phyloP scores from a whole-genome alignment of 768 basidiomycete genomes.

The Candolleomyces eurysporus region DNA sequence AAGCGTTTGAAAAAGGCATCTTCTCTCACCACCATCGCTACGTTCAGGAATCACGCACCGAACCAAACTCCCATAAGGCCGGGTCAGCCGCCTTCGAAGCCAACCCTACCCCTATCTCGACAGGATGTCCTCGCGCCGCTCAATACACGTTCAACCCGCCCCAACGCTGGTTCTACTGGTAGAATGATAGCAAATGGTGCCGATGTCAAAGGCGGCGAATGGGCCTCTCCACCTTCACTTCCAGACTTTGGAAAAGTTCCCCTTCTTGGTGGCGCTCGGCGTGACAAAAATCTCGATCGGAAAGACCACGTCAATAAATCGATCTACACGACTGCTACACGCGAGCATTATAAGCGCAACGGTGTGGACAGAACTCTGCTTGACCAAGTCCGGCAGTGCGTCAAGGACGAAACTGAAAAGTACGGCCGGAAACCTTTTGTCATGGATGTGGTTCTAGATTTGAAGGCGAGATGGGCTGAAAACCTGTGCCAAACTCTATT shows the following conservation, averaged over 20 bases:
- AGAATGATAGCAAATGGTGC: neutral
- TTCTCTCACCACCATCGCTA: neutral
- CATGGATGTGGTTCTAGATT: slow-evolving; percentile 50
- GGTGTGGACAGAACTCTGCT: slow-evolving; percentile 16
- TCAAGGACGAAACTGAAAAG: slow-evolving; percentile 23
- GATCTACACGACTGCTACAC: slow-evolving; percentile 2
- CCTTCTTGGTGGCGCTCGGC: neutral
- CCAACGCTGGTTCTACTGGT: slow-evolving; percentile 3
- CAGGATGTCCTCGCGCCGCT: neutral
- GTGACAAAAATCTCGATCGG: neutral
- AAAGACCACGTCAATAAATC: neutral
- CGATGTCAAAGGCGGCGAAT: slow-evolving; percentile 1
- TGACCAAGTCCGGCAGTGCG: slow-evolving; percentile 25
- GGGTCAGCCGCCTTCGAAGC: slow-evolving; percentile 4
- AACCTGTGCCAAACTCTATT: slow-evolving; percentile 13
- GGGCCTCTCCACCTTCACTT: neutral
- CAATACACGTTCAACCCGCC: neutral
- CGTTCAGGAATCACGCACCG: neutral
- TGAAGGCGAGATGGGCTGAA: slow-evolving; percentile 27
- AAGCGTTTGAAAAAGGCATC: neutral
- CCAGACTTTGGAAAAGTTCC: neutral
- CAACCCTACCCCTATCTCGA: slow-evolving; percentile 9
- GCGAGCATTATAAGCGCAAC: neutral
- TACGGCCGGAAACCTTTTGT: slow-evolving; percentile 33
- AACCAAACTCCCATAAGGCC: neutral